Evolutionary conservation across 1,284 basidiomycete species (phyloP).

Genomic region (Rhodotorula mucilaginosa): DNA sequence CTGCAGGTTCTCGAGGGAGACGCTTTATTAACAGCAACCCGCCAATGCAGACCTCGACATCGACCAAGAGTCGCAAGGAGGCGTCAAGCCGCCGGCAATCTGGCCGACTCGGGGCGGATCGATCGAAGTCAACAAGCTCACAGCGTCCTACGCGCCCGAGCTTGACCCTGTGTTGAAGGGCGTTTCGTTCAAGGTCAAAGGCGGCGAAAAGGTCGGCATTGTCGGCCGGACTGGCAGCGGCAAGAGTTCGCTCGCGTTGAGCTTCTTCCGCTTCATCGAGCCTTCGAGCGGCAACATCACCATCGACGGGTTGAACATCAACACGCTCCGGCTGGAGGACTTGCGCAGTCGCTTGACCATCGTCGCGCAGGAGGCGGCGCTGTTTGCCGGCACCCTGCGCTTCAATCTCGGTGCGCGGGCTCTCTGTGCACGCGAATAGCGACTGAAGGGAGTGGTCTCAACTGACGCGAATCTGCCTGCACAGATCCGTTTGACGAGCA

Average conservation of each 20-base stretch:
- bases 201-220: conserved; percentile 55
- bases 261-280: conserved; percentile 55
- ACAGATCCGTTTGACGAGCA: conserved; percentile 53
- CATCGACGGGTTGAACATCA: conserved; percentile 55
- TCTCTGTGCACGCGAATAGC: background rate
- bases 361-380: conserved; percentile 54
- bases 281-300: conserved; percentile 50
- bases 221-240: conserved; percentile 54
- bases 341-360: conserved; percentile 56
- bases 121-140: conserved; percentile 53
- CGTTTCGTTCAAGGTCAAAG: conserved; percentile 53
- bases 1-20: background rate
- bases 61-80: conserved; percentile 53
- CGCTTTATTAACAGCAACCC: too few species aligned
- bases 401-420: conserved; percentile 40
- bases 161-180: conserved; percentile 55
- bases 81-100: conserved; percentile 53
- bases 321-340: conserved; percentile 52
- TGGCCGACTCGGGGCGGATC: conserved; percentile 54
- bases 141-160: conserved; percentile 53
- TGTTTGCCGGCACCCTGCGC: conserved; percentile 49
- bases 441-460: background rate
- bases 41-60: conserved; percentile 46
- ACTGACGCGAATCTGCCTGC: background rate
- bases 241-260: conserved; percentile 52